Base-by-base conservation (phyloP, 108 stramenopile genomes). In the Aureococcus anophagefferens region DNA sequence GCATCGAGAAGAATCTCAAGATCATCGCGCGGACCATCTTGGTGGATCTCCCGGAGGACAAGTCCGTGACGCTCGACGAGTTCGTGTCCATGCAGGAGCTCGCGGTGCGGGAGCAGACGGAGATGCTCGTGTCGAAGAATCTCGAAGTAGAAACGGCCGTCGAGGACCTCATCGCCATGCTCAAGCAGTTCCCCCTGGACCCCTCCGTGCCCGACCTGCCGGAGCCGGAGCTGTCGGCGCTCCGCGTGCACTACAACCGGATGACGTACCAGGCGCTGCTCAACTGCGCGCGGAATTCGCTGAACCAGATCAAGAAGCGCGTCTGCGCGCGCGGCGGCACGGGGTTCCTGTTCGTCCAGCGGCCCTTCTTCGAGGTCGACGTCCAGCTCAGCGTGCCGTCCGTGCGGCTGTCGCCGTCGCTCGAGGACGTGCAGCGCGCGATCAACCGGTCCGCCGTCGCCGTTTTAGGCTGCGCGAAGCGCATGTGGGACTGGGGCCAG, bases 1-100 rank as follows among this genome's bases (percentile, higher is more conserved):
- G 85, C 30, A 79, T 87, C 25, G 84, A 87, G 77, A 83, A 81
- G 69, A 87, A 85, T 68, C 75, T 87, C 33, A 87, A 84, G 76
- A 62, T 69, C 33, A 77, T 84, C 33, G 64, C 77, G 45, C 36
- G 76, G 36, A 64, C 73, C 37, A 68, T 64, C 36, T 76, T 84
- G 21, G 79, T 84, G 5, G 77, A 85, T 51, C 79, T 84, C n/a
- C 83, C 81, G 17, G 67, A 77, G 32, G 84, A 83, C 62, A 70
- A 73, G 30, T 51, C 76, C 17, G 64, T 87, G 7, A 82, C 83
- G 5, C 80, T 87, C 29, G 83, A 87, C 46, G 84, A 80, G 14
- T 87, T 85, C 51, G 83, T 84, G 1, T 25, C 62, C 63, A 77
- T 81, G 74, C 86, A 87, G 44, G 82, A 84, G 51, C 4, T 67